Base-by-base conservation (phyloP, 139 green algal genomes). In the Dunaliella sp. region DNA sequence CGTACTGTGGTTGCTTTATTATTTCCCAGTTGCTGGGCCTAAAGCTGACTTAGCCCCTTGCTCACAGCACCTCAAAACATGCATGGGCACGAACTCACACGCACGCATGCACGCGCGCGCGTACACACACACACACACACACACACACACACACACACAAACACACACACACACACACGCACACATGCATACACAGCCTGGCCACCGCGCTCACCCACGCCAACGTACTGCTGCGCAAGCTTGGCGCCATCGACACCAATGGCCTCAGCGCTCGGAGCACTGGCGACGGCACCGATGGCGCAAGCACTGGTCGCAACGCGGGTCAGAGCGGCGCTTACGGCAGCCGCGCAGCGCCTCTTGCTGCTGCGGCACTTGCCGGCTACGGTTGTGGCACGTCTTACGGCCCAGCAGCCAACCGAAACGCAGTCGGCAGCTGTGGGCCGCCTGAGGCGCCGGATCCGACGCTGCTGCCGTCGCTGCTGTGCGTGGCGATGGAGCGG, bases 201-300 rank as follows among this genome's bases (percentile, higher is more conserved):
- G 84, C 86, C 1, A 38, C 81, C 33, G 86, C 88, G 0, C 16
- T 88, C 1, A 84, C 86, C 38, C 81, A 82, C 24, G 86, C 88
- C 7, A 87, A 87, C 83, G 37, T 48, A 59, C 24, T 89, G 24
- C 59, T 89, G 59, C 34, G 83, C 25, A 84, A 84, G 0, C 77
- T 89, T 1, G 75, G 57, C 36, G 58, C 1, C 59, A 82, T n/a
- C 36, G 73, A 78, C 3, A 65, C 48, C 48, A 81, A 32, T 7
- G 73, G 73, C 28, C 28, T 32, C 2, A 33, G 76, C 33, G 30
- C 30, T 22, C 31, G 76, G 2, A 81, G n/a, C 76, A 38, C n/a
- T 12, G n/a, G n/a, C n/a, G n/a, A n/a, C n/a, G n/a, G n/a, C n/a
- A n/a, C n/a, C n/a, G n/a, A n/a, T n/a, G n/a, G n/a, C n/a, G n/a